Conservation (phyloP, 2,329 filamentous ascomycete species). For the Colletotrichum higginsianum region DNA sequence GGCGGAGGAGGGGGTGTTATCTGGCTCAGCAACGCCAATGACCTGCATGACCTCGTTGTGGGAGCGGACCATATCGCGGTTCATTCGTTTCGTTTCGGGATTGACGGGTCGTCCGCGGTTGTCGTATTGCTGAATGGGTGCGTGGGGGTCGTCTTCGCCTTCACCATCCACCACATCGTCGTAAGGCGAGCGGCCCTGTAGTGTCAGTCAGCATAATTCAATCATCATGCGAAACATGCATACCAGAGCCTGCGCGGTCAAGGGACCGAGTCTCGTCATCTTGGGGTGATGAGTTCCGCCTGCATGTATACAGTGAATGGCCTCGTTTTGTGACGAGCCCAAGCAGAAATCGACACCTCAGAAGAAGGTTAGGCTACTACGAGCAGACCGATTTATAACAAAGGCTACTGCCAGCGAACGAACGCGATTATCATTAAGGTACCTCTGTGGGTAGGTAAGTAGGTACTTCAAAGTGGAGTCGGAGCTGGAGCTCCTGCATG, state of each 20-base stretch:
- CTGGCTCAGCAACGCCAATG: conserved; percentile 73
- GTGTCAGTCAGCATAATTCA: conserved; percentile 12
- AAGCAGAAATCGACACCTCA: neutral
- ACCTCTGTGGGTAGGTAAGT: too few relatives aligned
- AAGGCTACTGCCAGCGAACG: neutral
- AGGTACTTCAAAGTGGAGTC: conserved; percentile 12
- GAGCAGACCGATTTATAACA: neutral
- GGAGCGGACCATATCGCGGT: conserved; percentile 70
- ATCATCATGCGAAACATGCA: conserved; percentile 43
- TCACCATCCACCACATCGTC: conserved; percentile 69
- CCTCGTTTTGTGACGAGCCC: neutral
- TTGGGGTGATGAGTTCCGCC: neutral
- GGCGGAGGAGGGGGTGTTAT: conserved; percentile 58
- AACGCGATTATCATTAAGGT: conserved; percentile 15
- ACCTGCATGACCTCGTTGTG: conserved; percentile 77
- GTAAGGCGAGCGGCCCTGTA: conserved; percentile 72
- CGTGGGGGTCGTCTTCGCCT: conserved; percentile 58
- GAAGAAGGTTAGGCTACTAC: neutral
- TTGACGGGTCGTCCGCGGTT: conserved; percentile 70
- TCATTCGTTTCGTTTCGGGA: conserved; percentile 67
- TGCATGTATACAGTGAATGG: neutral
- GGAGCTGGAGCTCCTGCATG: conserved; percentile 20
- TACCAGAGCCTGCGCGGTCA: conserved; percentile 72
- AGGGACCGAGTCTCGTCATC: conserved; percentile 57
- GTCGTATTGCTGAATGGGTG: conserved; percentile 67